Evolutionary conservation across 192 early-diverging fungal genomes (phyloP).

Genomic region (Umbelopsis sp.): DNA sequence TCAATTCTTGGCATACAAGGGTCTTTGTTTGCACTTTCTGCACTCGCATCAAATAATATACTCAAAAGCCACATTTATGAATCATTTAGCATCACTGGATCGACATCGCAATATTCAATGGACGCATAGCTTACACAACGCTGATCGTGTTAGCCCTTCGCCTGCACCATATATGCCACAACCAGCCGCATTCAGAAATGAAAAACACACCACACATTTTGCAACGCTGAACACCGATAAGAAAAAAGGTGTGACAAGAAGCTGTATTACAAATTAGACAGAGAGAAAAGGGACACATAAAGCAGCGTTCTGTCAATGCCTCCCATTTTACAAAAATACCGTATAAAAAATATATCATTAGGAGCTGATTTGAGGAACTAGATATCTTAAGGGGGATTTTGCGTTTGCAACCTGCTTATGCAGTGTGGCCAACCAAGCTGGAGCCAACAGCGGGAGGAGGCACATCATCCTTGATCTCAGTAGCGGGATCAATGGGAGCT

Average conservation of each 20-base stretch:
- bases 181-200: neutral
- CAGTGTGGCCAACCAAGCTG: neutral
- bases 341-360: conserved; percentile 20
- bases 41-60: too few relatives aligned
- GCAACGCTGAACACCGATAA: conserved; percentile 6
- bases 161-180: neutral
- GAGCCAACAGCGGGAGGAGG: neutral
- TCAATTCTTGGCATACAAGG: too few relatives aligned
- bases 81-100: too few relatives aligned
- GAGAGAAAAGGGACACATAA: conserved; percentile 8
- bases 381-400: conserved; percentile 13
- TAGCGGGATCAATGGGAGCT: neutral
- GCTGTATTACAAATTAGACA: conserved; percentile 22
- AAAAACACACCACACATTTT: neutral
- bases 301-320: conserved; percentile 9
- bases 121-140: too few relatives aligned
- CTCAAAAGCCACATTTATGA: too few relatives aligned
- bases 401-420: neutral
- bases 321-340: conserved; percentile 18
- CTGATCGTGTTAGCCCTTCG: too few relatives aligned
- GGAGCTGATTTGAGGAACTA: conserved; percentile 9
- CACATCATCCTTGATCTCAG: conserved; percentile 12
- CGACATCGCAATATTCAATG: too few relatives aligned
- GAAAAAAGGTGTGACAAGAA: conserved; percentile 18
- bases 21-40: too few relatives aligned